Percentiles rank a stretch among this genome's conserved stretches.
Conservation (phyloP, 2,329 filamentous ascomycete species). For the Fusarium temperatum region DNA sequence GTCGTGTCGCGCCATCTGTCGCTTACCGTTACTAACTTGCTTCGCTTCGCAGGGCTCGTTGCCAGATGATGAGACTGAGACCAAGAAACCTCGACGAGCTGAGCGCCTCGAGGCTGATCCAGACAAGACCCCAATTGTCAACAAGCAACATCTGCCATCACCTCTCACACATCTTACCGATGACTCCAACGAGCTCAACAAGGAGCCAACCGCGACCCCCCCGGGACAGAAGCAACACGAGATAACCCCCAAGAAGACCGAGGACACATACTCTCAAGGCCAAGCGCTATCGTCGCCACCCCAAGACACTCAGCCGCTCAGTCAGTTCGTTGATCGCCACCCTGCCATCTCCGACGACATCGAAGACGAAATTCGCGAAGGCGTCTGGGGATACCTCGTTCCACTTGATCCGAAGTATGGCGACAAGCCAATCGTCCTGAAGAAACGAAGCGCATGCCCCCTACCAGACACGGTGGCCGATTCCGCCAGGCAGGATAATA, state of each 20-base stretch:
- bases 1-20: constrained; percentile 15
- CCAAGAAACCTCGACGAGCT: constrained; percentile 86
- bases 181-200: constrained; percentile 67
- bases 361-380: constrained; percentile 82
- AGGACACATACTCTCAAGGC: constrained; percentile 57
- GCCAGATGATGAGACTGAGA: constrained; percentile 70
- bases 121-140: constrained; percentile 67
- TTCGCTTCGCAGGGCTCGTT: constrained; percentile 66
- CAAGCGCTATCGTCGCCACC: constrained; percentile 68
- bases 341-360: constrained; percentile 80
- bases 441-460: constrained; percentile 76
- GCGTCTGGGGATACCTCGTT: constrained; percentile 95
- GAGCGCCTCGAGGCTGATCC: constrained; percentile 71
- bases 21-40: constrained; percentile 34
- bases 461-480: constrained; percentile 58
- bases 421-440: constrained; percentile 75
- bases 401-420: constrained; percentile 77
- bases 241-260: constrained; percentile 59
- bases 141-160: constrained; percentile 79
- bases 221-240: constrained; percentile 68
- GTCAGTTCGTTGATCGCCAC: constrained; percentile 79
- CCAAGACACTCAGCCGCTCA: constrained; percentile 67
- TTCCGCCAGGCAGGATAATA: constrained; percentile 49
- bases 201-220: constrained; percentile 78
- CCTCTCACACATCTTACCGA: constrained; percentile 74